Evolutionary conservation across 78 protist genomes (phyloP).

Genomic region (Monosiga brevicollis): DNA sequence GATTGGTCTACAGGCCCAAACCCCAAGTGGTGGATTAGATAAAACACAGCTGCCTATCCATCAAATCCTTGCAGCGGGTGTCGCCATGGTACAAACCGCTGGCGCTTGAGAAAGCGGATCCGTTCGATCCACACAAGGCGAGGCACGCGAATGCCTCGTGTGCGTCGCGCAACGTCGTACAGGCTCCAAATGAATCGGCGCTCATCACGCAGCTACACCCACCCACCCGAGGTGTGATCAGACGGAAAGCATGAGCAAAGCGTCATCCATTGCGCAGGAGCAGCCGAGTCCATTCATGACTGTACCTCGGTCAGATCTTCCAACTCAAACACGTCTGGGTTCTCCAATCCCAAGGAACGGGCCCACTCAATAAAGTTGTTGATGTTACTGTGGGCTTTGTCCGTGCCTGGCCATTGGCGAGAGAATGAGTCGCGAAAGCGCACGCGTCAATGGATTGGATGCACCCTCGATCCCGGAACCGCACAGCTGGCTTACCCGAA

Average conservation of each 20-base stretch:
- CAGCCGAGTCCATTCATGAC: too few relatives aligned
- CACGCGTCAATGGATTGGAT: not conserved
- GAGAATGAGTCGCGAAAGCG: not conserved
- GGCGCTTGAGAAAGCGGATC: not conserved
- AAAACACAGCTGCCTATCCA: too few relatives aligned
- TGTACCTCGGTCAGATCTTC: too few relatives aligned
- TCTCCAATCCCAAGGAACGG: not conserved
- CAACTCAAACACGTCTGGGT: not conserved
- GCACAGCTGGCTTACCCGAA: not conserved
- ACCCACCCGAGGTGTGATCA: too few relatives aligned
- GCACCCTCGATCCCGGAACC: not conserved
- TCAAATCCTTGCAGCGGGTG: too few relatives aligned
- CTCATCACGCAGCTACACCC: not conserved
- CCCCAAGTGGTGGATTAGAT: too few relatives aligned
- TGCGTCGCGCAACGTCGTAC: not conserved
- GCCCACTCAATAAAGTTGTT: not conserved
- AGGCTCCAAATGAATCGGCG: not conserved
- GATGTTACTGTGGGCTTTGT: not conserved
- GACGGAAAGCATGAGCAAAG: too few relatives aligned
- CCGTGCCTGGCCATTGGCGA: not conserved
- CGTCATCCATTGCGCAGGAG: too few relatives aligned
- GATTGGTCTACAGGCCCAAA: too few relatives aligned
- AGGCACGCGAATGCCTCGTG: not conserved
- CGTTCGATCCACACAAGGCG: not conserved
- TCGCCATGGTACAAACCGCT: too few relatives aligned